phyloP scores from a whole-genome alignment of 768 basidiomycete genomes.

The Tylopilus cervinicoccineus region DNA sequence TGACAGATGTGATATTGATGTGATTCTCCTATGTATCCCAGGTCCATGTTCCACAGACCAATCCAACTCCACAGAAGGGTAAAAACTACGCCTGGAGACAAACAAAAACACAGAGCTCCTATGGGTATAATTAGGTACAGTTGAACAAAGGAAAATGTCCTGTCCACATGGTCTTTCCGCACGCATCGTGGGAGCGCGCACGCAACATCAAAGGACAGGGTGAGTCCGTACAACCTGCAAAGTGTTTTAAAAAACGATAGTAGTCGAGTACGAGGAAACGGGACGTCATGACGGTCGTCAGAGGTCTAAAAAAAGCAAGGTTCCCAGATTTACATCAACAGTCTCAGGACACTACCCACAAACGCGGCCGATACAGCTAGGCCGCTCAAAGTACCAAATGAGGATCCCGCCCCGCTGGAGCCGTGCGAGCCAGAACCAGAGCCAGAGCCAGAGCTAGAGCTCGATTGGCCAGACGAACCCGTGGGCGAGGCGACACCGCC shows the following conservation, averaged over 20 bases:
- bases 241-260: too few species aligned
- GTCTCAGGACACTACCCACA: constrained; percentile 10
- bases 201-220: too few species aligned
- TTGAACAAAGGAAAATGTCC: not conserved
- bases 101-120: too few species aligned
- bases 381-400: constrained; percentile 4
- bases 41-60: too few species aligned
- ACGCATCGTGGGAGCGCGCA: not conserved
- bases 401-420: not conserved
- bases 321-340: constrained; percentile 17
- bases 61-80: too few species aligned
- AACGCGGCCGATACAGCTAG: constrained; percentile 16
- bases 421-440: not conserved
- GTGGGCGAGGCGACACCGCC: not conserved
- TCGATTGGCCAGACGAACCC: not conserved
- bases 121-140: not conserved
- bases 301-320: not conserved
- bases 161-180: not conserved
- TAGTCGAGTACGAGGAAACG: not conserved
- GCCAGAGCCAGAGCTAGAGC: not conserved
- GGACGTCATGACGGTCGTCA: not conserved
- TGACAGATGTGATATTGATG: too few species aligned
- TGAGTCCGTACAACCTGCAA: too few species aligned
- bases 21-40: too few species aligned
- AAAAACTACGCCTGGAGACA: too few species aligned